Base-by-base conservation (phyloP, 345 rosid genomes). In the Kandelia obovata region DNA sequence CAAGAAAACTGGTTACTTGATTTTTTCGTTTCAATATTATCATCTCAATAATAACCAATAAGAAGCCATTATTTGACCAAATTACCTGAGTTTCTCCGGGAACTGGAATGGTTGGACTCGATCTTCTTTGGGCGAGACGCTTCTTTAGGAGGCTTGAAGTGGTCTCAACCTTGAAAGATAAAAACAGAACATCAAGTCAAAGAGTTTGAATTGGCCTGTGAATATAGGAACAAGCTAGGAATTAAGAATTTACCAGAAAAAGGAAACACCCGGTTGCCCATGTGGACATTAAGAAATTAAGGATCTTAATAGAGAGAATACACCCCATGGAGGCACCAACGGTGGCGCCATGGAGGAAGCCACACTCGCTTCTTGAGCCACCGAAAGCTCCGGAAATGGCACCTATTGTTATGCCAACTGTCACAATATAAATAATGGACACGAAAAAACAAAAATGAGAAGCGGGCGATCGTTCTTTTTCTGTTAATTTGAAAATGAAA, bases 401-500 rank as follows among this genome's bases (percentile, higher is more conserved):
- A 68, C 83, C 80, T 27, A 73, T 1, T 5, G 72, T 66, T 13
- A 71, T 67, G 7, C 87, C 81, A n/a, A 71, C 86, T 80, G 53
- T 34, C 66, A 3, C 51, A 0, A 27, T n/a, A 39, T 35, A 59
- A 6, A 19, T 65, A 30, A 11, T 66, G 8, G 35, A 32, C 10
- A 1, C 8, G 13, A 2, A 34, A 51, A 31, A 68, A 17, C 20
- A 21, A 9, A 58, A 62, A 6, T 51, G 27, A 32, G 7, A 6
- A 7, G 9, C 13, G 23, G 39, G 1, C 2, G 51, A 5, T 39
- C 46, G 13, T 11, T 39, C 10, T 11, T 11, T 10, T 39, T 39
- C 46, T 10, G 15, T 39, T 39, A 39, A 39, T 39, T 39, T 39
- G 4, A 11, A 51, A 51, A 8, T 6, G 4, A 4, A 17, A 39